A percentile compares a stretch with the other conserved stretches of the same genome.
Evolutionary conservation across 257 asterid species (phyloP).

Genomic region (Ophiorrhiza pumila): DNA sequence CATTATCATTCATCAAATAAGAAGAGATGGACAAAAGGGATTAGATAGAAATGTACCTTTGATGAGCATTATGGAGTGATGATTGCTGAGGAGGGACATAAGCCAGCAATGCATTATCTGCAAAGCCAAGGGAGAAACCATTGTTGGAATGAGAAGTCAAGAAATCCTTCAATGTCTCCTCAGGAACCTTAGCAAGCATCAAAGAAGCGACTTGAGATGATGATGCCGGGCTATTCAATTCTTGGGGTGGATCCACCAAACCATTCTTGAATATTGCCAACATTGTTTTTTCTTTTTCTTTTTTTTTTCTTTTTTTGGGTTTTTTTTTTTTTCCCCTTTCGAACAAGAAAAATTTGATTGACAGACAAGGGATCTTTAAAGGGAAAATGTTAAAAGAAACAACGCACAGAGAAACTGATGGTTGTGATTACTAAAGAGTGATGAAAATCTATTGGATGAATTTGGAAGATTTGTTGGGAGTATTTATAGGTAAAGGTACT

Average conservation of each 20-base stretch:
- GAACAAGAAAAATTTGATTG: background rate
- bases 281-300: slow-evolving; percentile 44
- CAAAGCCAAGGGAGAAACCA: slow-evolving; percentile 57
- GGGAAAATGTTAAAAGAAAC: background rate
- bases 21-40: background rate
- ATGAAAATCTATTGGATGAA: slow-evolving; percentile 18
- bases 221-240: slow-evolving; percentile 68
- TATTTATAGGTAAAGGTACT: slow-evolving; percentile 31
- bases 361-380: background rate
- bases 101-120: slow-evolving; percentile 61
- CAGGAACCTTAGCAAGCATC: slow-evolving; percentile 35
- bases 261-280: slow-evolving; percentile 74
- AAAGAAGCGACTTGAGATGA: slow-evolving; percentile 11
- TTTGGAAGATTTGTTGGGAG: slow-evolving; percentile 20
- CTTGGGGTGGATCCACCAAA: slow-evolving; percentile 73
- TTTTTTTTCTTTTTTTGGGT: background rate
- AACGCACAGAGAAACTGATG: background rate
- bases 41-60: slow-evolving; percentile 39
- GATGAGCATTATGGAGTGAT: slow-evolving; percentile 26
- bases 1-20: background rate
- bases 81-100: slow-evolving; percentile 40
- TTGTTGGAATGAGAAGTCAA: slow-evolving; percentile 45
- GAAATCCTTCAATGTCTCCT: slow-evolving; percentile 55
- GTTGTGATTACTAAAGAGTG: background rate
- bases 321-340: background rate